Evolutionary conservation across 495 filamentous ascomycete species (phyloP), one percentile per base, ranked within the genome.

Genomic region (Oidiodendron maius): DNA sequence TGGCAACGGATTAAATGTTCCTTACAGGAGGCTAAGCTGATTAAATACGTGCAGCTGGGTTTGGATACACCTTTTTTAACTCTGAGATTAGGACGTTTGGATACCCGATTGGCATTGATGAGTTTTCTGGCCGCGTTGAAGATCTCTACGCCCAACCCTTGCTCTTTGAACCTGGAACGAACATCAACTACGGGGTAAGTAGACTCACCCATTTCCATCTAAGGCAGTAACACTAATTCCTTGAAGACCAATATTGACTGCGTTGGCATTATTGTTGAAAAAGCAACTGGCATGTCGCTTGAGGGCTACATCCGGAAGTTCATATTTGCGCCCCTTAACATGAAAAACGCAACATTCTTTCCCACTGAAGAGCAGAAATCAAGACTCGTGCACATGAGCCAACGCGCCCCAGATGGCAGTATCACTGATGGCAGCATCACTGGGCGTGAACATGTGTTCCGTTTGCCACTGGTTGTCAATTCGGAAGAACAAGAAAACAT

Each of bases 111-210:
- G 78, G 78, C 10, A 53, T 67, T 12, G 76, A 82, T 55, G 78
- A 81, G 56, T 76, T 83, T 50, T 67, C 67, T 3, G 72, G 71
- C 0, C 46, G 65, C 20, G 48, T 60, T 9, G 59, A 64, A 34
- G 75, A 72, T 50, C 56, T 78, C 12, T 52, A 58, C 3, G 52
- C 50, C 23, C n/a, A n/a, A n/a, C 78, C 80, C 8, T 60, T 82
- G 25, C 52, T 78, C 12, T 73, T 72, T 57, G 77, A 83, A 51
- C 80, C 78, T n/a, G 80, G 79, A 0, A 63, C 64, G 23, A 60
- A 60, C 10, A 83, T 73, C 71, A 64, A 74, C 48, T 84, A 85
- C 53, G 80, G 80, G 0, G 74, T 78, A 63, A 59, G 71, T 51
- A 32, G 44, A 28, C 24, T n/a, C 10, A 32, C 12, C 3, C 17